phyloP scores from a whole-genome alignment of 306 rosid genomes.

The Quercus rubra region DNA sequence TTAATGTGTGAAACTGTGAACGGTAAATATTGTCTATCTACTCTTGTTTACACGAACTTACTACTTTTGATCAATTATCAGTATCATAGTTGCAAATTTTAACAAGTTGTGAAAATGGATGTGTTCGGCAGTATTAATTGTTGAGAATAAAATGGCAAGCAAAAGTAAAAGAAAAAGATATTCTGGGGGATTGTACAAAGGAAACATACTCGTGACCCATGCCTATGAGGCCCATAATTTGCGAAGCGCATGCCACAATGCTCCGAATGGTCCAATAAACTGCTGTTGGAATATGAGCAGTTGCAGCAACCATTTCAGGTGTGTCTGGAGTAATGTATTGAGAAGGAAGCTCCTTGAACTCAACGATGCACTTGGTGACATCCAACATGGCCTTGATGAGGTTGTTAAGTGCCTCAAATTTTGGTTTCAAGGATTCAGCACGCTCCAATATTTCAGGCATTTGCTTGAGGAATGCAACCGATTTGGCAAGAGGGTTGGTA shows the following conservation, averaged over 20 bases:
- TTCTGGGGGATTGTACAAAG: too few relatives aligned
- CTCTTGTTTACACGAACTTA: too few relatives aligned
- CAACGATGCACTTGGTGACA: slow-evolving; percentile 48
- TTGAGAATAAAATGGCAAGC: background rate
- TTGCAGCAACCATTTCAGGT: slow-evolving; percentile 14
- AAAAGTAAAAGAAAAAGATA: background rate
- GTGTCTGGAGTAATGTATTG: slow-evolving; percentile 36
- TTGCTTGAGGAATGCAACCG: slow-evolving; percentile 47
- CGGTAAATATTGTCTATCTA: too few relatives aligned
- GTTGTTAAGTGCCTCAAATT: slow-evolving; percentile 40
- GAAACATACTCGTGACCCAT: slow-evolving; percentile 40
- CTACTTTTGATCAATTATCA: too few relatives aligned
- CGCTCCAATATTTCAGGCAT: slow-evolving; percentile 43
- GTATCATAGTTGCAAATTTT: too few relatives aligned
- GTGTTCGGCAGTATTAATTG: too few relatives aligned
- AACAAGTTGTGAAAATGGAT: too few relatives aligned
- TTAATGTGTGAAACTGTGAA: too few relatives aligned
- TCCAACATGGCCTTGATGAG: slow-evolving; percentile 44
- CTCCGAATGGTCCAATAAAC: slow-evolving; percentile 72
- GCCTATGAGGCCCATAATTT: slow-evolving; percentile 40
- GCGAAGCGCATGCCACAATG: slow-evolving; percentile 50
- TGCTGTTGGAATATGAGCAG: slow-evolving; percentile 46
- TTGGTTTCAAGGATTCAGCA: slow-evolving; percentile 30
- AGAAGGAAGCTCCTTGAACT: slow-evolving; percentile 46
- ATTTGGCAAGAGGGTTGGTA: slow-evolving; percentile 47